Percentiles rank a stretch among this genome's conserved stretches.
phyloP scores from a whole-genome alignment of 23 red algal genomes.

The Gracilaria domingensis region DNA sequence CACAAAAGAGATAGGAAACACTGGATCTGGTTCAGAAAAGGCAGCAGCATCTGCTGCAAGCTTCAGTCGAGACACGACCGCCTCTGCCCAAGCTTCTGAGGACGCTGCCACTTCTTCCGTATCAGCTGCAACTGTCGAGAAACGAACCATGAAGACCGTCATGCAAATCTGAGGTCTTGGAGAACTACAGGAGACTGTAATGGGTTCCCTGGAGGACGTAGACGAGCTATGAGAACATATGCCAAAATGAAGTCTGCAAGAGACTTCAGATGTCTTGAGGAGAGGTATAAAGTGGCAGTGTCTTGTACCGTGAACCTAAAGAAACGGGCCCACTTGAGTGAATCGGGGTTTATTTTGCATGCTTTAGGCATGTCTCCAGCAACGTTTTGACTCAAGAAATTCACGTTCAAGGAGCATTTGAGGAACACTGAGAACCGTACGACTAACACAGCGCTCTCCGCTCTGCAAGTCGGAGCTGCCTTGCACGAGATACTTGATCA shows the following conservation, averaged over 20 bases:
- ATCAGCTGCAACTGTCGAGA: conserved; percentile 16
- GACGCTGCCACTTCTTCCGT: conserved; percentile 50
- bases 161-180: conserved; percentile 55
- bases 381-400: conserved; percentile 61
- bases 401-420: conserved; percentile 59
- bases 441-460: no score
- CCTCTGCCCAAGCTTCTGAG: conserved; percentile 43
- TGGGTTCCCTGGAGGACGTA: conserved; percentile 70
- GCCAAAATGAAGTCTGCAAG: conserved; percentile 38
- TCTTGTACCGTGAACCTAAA: conserved; percentile 60
- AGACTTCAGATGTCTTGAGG: conserved; percentile 69
- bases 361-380: conserved; percentile 71
- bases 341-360: conserved; percentile 80
- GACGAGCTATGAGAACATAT: conserved; percentile 69
- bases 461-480: no score
- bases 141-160: background rate
- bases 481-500: no score
- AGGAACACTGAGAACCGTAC: conserved; percentile 38
- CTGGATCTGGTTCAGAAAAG: conserved; percentile 26
- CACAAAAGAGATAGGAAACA: conserved; percentile 42
- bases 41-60: conserved; percentile 61
- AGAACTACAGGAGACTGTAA: conserved; percentile 56
- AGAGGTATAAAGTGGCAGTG: conserved; percentile 61
- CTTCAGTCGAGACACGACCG: conserved; percentile 57
- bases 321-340: conserved; percentile 61